phyloP scores from a whole-genome alignment of 345 rosid species.

The Rhizophora mangle region DNA sequence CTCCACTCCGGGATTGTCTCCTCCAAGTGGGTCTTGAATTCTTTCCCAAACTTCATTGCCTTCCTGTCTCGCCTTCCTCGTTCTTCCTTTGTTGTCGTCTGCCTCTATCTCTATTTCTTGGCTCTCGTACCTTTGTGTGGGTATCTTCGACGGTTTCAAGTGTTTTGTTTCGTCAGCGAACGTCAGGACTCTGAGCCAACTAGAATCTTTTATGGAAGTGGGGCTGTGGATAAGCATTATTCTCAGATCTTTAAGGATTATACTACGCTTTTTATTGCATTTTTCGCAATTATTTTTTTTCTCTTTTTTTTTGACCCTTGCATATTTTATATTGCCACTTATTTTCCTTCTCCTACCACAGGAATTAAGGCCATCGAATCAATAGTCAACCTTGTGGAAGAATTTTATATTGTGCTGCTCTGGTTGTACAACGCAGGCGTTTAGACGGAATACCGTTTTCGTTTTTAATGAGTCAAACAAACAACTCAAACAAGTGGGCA shows the following conservation, averaged over 20 bases:
- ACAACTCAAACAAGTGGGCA: too few relatives aligned
- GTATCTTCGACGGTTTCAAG: too few relatives aligned
- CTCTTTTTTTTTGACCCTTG: background rate
- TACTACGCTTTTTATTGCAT: background rate
- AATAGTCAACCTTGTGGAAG: too few relatives aligned
- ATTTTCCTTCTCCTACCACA: background rate
- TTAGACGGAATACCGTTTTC: too few relatives aligned
- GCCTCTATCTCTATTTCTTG: background rate
- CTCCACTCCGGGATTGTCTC: conserved; percentile 94
- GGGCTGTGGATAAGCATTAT: background rate
- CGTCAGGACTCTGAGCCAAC: conserved; percentile 8
- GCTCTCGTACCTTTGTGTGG: too few relatives aligned
- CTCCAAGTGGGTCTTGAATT: conserved; percentile 81
- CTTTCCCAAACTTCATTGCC: conserved; percentile 86
- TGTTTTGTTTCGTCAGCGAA: background rate
- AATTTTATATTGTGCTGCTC: too few relatives aligned
- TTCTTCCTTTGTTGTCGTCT: background rate
- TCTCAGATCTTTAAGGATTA: background rate
- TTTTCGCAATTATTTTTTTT: too few relatives aligned
- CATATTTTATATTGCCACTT: background rate
- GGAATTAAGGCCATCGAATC: too few relatives aligned
- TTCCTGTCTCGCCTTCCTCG: background rate
- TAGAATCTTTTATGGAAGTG: conserved; percentile 22
- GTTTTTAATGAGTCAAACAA: too few relatives aligned
- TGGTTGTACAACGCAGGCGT: too few relatives aligned